Evolutionary conservation across 164 flowering plant genomes (phyloP).

Genomic region (Nymphaea colorata): DNA sequence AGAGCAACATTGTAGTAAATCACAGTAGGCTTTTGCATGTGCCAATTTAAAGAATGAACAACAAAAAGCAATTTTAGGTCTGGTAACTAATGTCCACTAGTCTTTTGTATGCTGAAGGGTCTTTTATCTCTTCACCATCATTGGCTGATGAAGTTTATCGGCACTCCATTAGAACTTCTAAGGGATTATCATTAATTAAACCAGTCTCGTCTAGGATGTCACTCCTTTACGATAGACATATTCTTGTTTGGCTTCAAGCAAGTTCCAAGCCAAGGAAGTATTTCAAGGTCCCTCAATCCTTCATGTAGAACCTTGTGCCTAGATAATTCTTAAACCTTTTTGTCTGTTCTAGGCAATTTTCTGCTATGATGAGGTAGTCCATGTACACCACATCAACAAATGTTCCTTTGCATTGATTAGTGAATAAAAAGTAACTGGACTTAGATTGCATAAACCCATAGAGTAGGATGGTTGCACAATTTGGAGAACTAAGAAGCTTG

Average conservation of each 20-base stretch:
- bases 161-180: background rate
- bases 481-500: background rate
- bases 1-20: background rate
- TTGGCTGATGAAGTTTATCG: background rate
- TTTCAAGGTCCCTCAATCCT: background rate
- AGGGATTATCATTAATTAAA: background rate
- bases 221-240: background rate
- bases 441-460: constrained; percentile 1
- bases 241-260: background rate
- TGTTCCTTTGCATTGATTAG: background rate
- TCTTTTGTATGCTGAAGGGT: background rate
- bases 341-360: background rate
- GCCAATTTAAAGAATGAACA: background rate
- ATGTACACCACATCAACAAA: background rate
- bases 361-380: background rate
- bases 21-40: background rate
- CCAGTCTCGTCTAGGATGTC: background rate
- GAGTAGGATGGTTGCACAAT: background rate
- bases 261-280: background rate
- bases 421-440: background rate
- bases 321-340: background rate
- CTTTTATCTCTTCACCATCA: background rate
- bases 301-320: background rate
- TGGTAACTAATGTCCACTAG: background rate
- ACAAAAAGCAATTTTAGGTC: background rate